Base-by-base conservation (phyloP, 495 filamentous ascomycete genomes). In the Penicillium ucsense region DNA sequence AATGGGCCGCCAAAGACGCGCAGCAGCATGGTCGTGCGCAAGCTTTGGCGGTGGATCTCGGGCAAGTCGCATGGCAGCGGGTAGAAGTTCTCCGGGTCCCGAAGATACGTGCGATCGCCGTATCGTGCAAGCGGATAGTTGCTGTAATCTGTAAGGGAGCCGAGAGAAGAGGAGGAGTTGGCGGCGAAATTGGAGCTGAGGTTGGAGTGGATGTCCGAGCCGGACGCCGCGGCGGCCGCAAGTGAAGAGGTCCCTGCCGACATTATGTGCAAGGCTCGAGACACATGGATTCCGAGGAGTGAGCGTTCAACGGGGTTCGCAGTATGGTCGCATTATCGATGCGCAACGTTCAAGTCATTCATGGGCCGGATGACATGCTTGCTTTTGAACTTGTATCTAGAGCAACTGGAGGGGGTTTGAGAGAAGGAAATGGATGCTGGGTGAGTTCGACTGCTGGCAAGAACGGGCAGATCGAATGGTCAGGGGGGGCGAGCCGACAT, bases 11-110 rank as follows among this genome's bases (percentile, higher is more conserved):
- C 88, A 51, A 88, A 88, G 28, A 95, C 79, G 61, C 85, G 81
- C 52, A 86, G 78, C 41, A 89, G 74, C 56, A 95, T 79, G 50
- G 90, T 71, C 7, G 90, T 92, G 49, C 86, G 80, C 46, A 95
- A 74, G 47, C 80, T 87, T 62, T 97, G 91, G 38, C 90, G 76
- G 61, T 94, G 88, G 50, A 94, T 74, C 65, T 95, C 91, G 42
- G 81, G 72, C 31, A 95, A 76, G 70, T 95, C 91, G 66, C 87
- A 85, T 47, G 91, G 91, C 10, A 97, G 70, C 33, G 88, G 88
- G 55, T 97, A 95, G 8, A 81, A 60, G 37, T 85, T 70, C 9
- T 81, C 78, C 27, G 77, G 73, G 56, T 95, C 88, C 51, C 85
- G 80, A 50, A 94, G 76, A 63, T 88, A 95, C 35, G 82, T 84